phyloP scores from a whole-genome alignment of 164 flowering plant genomes.

The Aristolochia fimbriata region DNA sequence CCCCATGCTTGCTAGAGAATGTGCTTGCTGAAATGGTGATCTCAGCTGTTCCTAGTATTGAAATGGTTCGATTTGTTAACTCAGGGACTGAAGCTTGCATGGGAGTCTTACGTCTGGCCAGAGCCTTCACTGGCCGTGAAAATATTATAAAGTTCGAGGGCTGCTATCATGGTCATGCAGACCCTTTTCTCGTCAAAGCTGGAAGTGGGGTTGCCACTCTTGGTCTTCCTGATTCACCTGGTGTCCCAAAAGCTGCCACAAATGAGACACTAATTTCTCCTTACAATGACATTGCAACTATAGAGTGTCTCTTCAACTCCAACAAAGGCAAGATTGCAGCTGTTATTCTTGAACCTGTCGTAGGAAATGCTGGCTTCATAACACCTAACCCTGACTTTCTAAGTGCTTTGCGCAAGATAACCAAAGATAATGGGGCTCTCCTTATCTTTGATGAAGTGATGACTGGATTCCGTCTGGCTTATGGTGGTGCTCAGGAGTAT shows the following conservation, averaged over 20 bases:
- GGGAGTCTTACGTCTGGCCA: slow-evolving; percentile 86
- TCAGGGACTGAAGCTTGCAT: slow-evolving; percentile 99
- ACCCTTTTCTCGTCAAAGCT: slow-evolving; percentile 91
- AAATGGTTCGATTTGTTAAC: slow-evolving; percentile 95
- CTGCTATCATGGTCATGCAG: slow-evolving; percentile 99
- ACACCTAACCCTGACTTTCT: slow-evolving; percentile 67
- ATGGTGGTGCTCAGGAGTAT: slow-evolving; percentile 93
- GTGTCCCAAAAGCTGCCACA: slow-evolving; percentile 84
- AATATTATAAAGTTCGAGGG: slow-evolving; percentile 89
- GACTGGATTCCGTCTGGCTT: slow-evolving; percentile 88
- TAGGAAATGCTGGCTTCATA: slow-evolving; percentile 89
- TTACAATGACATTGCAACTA: slow-evolving; percentile 54
- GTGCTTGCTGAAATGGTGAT: slow-evolving; percentile 83
- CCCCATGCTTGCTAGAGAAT: slow-evolving; percentile 88
- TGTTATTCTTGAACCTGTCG: slow-evolving; percentile 86
- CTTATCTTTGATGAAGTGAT: slow-evolving; percentile 93
- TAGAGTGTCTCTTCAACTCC: slow-evolving; percentile 46
- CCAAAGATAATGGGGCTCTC: slow-evolving; percentile 61
- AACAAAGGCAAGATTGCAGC: slow-evolving; percentile 81
- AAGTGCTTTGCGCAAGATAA: slow-evolving; percentile 38
- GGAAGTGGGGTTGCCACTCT: slow-evolving; percentile 97
- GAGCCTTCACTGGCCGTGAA: slow-evolving; percentile 60
- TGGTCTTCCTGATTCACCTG: slow-evolving; percentile 95
- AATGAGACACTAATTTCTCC: slow-evolving; percentile 66
- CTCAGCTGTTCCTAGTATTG: slow-evolving; percentile 84